phyloP scores from a whole-genome alignment of 768 basidiomycete species.

The Tylopilus rubrobrunneus region DNA sequence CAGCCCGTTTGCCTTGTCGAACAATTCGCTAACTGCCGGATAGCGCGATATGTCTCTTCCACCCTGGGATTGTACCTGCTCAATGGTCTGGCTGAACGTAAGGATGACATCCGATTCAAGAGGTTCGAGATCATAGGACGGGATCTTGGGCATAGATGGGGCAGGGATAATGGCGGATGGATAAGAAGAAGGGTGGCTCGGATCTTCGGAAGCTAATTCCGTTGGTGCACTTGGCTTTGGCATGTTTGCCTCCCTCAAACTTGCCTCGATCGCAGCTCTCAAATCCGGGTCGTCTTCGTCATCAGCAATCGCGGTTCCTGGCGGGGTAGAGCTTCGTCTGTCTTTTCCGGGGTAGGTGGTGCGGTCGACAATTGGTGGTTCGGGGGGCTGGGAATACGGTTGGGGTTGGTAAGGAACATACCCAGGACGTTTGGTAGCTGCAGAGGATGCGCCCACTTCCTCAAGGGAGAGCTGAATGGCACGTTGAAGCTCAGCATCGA shows the following conservation, averaged over 20 bases:
- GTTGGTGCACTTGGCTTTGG: constrained; percentile 77
- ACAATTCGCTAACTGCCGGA: constrained; percentile 80
- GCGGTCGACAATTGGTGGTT: constrained; percentile 65
- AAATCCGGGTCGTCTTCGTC: constrained; percentile 93
- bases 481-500: constrained; percentile 86
- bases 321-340: constrained; percentile 17
- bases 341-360: constrained; percentile 37
- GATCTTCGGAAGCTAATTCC: constrained; percentile 51
- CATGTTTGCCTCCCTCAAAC: constrained; percentile 78
- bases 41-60: constrained; percentile 75
- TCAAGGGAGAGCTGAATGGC: constrained; percentile 90
- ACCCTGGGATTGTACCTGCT: constrained; percentile 76
- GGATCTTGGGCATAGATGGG: constrained; percentile 48
- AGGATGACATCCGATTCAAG: constrained; percentile 82
- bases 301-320: constrained; percentile 30
- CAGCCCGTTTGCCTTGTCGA: constrained; percentile 74
- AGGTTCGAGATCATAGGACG: constrained; percentile 77
- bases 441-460: constrained; percentile 54
- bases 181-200: constrained; percentile 44
- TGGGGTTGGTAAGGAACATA: constrained; percentile 61
- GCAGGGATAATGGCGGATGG: constrained; percentile 37
- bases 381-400: constrained; percentile 48
- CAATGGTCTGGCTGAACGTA: constrained; percentile 88
- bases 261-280: constrained; percentile 92
- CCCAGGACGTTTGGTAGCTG: constrained; percentile 51